Conservation (phyloP, 2,329 filamentous ascomycete species). For the Exophiala sp. region DNA sequence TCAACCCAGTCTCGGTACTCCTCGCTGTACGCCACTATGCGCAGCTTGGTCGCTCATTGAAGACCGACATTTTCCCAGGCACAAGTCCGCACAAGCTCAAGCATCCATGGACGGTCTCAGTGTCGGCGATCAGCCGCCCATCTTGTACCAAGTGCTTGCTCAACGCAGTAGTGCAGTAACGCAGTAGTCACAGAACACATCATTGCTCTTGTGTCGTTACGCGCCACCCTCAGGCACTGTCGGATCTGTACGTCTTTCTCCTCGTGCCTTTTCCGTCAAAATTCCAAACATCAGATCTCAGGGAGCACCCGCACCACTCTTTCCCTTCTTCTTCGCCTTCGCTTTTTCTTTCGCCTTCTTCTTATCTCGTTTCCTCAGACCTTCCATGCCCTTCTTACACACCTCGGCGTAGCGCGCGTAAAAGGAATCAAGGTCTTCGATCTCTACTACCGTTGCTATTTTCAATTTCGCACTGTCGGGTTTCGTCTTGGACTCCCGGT, state of each 20-base stretch:
- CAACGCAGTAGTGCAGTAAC: too few species aligned
- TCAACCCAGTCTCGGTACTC: too few species aligned
- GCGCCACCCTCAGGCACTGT: not conserved
- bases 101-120: too few species aligned
- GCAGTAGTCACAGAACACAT: too few species aligned
- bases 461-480: slow-evolving; percentile 61
- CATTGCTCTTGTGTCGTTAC: too few species aligned
- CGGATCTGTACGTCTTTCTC: not conserved
- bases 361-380: slow-evolving; percentile 87
- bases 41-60: too few species aligned
- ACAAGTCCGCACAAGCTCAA: too few species aligned
- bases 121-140: too few species aligned
- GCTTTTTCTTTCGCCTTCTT: slow-evolving; percentile 78
- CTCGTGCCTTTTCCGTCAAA: not conserved
- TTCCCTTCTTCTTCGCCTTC: slow-evolving; percentile 66
- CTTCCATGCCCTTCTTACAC: slow-evolving; percentile 83
- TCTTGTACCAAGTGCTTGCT: too few species aligned
- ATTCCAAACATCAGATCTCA: not conserved
- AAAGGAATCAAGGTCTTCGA: slow-evolving; percentile 73
- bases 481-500: slow-evolving; percentile 26
- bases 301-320: slow-evolving; percentile 2
- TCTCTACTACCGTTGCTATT: slow-evolving; percentile 76
- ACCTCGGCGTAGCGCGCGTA: slow-evolving; percentile 83
- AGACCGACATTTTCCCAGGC: too few species aligned
- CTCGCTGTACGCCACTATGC: too few species aligned